Percentiles rank a stretch among this genome's conserved stretches.
Evolutionary conservation across 2,329 filamentous ascomycete genomes (phyloP).

Genomic region (Aspergillus fumigatiaffinis): DNA sequence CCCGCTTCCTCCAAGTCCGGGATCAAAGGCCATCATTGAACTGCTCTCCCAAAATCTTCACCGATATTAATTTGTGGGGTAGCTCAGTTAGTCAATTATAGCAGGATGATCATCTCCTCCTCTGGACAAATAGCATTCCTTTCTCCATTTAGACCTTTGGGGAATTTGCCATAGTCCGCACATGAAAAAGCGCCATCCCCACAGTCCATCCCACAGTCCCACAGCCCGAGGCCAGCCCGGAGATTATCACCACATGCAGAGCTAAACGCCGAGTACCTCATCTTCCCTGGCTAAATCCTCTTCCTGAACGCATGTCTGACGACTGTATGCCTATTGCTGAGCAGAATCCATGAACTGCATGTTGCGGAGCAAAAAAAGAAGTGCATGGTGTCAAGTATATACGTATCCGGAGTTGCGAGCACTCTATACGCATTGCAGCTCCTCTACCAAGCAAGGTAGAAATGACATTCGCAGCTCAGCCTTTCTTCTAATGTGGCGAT

Average conservation of each 20-base stretch:
- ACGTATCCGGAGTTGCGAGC: no score
- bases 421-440: no score
- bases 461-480: no score
- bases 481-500: no score
- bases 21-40: neutral
- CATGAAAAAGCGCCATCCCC: neutral
- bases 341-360: no score
- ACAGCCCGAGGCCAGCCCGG: neutral
- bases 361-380: no score
- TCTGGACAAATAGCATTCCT: neutral
- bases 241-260: neutral
- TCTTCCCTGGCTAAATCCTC: neutral
- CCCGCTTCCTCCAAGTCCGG: no score
- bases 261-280: neutral
- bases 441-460: no score
- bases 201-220: neutral
- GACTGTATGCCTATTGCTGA: no score
- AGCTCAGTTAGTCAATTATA: neutral
- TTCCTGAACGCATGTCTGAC: neutral
- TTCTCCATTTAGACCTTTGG: neutral
- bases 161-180: neutral
- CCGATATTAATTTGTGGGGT: neutral
- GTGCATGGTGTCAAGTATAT: no score
- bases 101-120: neutral
- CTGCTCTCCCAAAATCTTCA: neutral